These are phyloP conservation scores for Termitomyces sp. DNA, from an alignment of 768 basidiomycete genomes.

Conservation along the genomic window DNA sequence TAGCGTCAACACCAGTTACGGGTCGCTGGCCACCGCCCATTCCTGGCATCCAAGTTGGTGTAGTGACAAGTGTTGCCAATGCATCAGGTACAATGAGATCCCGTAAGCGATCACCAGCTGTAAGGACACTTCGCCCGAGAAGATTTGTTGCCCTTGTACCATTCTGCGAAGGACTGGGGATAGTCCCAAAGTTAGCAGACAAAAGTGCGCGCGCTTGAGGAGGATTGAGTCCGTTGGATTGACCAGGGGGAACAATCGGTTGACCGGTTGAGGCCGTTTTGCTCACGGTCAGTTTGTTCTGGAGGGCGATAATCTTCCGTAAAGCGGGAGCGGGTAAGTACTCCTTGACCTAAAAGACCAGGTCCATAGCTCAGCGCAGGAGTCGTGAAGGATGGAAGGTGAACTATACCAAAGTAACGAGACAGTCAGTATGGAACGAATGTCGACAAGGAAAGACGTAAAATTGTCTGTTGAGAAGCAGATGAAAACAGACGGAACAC, in stretches of 20 bases:
- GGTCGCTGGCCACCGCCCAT: conserved; percentile 53
- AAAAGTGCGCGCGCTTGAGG: conserved; percentile 59
- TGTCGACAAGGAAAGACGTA: conserved; percentile 99
- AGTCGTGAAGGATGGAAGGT: not conserved
- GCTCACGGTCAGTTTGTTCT: conserved; percentile 76
- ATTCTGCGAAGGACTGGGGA: conserved; percentile 54
- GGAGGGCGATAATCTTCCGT: conserved; percentile 81
- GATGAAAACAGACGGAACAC: conserved; percentile 76
- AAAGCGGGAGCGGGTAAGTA: conserved; percentile 80
- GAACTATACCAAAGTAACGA: conserved; percentile 82
- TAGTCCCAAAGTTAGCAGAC: conserved; percentile 66
- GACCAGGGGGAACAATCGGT: conserved; percentile 2
- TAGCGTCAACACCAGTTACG: conserved; percentile 47
- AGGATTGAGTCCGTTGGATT: conserved; percentile 28
- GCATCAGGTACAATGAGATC: conserved; percentile 95
- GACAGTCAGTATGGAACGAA: conserved; percentile 95
- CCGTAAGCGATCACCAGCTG: conserved; percentile 84
- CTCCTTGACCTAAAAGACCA: conserved; percentile 72
- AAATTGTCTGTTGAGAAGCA: conserved; percentile 85
- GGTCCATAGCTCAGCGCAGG: conserved; percentile 12
- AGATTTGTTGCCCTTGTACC: conserved; percentile 63
- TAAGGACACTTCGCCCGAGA: conserved; percentile 76
- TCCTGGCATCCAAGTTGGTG: conserved; percentile 75
- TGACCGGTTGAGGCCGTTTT: conserved; percentile 19
- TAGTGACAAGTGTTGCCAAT: conserved; percentile 77